Evolutionary conservation across 2,329 filamentous ascomycete genomes (phyloP).

Genomic region (Colletotrichum sp.): DNA sequence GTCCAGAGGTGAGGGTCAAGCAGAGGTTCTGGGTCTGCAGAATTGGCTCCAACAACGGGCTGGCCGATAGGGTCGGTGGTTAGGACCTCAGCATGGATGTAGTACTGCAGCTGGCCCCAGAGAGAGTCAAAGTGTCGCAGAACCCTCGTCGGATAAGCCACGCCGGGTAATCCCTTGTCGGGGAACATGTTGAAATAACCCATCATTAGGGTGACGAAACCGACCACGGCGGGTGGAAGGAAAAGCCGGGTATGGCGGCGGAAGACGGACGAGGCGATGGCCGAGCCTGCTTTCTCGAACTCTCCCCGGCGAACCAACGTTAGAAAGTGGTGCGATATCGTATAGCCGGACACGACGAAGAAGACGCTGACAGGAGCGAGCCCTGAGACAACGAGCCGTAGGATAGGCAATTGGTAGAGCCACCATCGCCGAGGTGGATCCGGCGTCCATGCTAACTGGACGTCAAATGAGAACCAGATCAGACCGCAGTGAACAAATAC

Average conservation of each 20-base stretch:
- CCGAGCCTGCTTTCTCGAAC: conserved; percentile 6
- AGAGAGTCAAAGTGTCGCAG: conserved; percentile 47
- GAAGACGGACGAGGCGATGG: conserved; percentile 22
- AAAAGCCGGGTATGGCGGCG: conserved; percentile 17
- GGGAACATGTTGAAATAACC: conserved; percentile 15
- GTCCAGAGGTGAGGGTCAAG: conserved; percentile 67
- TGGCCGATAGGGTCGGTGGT: neutral
- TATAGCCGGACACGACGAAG: conserved; percentile 40
- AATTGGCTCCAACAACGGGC: conserved; percentile 15
- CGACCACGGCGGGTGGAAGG: conserved; percentile 1
- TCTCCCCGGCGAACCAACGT: conserved; percentile 22
- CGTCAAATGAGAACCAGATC: neutral
- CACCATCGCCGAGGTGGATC: neutral
- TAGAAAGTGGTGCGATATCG: conserved; percentile 33
- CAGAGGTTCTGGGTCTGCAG: conserved; percentile 29
- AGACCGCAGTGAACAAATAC: neutral
- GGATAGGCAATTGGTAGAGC: conserved; percentile 23
- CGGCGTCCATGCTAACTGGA: neutral
- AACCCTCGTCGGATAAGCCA: conserved; percentile 25
- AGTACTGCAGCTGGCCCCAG: conserved; percentile 29
- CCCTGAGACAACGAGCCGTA: conserved; percentile 31
- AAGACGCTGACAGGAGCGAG: conserved; percentile 36
- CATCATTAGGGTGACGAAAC: conserved; percentile 18
- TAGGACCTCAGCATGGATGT: conserved; percentile 25
- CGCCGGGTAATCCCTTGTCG: neutral